Evolutionary conservation across 805 yeast genomes (phyloP), one percentile per base, ranked within the genome.

Genomic region (Torulaspora quercuum): DNA sequence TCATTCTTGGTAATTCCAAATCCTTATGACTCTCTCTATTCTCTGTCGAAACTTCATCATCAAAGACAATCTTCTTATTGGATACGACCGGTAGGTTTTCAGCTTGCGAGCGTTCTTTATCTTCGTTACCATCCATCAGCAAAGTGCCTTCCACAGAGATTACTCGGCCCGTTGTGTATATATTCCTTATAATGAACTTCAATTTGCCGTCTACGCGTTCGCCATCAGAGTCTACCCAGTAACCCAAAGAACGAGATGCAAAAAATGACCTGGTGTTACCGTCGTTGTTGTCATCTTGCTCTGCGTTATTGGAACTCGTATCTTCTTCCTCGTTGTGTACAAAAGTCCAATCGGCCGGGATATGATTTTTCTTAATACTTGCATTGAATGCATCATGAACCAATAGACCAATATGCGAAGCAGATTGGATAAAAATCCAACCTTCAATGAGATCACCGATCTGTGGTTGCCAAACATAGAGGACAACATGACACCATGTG

Each of bases 331-430:
- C 87, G 51, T 73, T 78, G 33, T 92, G 90, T 36, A 85, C 72
- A 62, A 90, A 92, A 21, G 69, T 68, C 98, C 98, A 92, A 30
- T 69, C 73, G 26, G 68, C 64, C n/a, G 98, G 98, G 43, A 92
- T 88, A 50, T 78, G 80, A 56, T 73, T 80, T 57, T 84, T 79
- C 62, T 84, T 86, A 45, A 92, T 86, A 29, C 90, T 79, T 14
- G 97, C 97, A 64, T 92, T 92, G 68, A 92, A 92, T 1, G 95
- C 86, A 64, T 92, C 97, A 59, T 86, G 89, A 33, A 92, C 71
- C 47, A 92, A 72, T 43, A 92, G 69, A 42, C 97, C 97, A 52
- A 92, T 82, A 58, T 92, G 98, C 6, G 95, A 82, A 11, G 95
- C 95, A 3, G 95, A 81, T 67, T 90, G 97, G 76, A 90, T 80